Percentiles rank a stretch among this genome's conserved stretches.
Conservation (phyloP, 352 stramenopile species). For the Phytophthora melonis region DNA sequence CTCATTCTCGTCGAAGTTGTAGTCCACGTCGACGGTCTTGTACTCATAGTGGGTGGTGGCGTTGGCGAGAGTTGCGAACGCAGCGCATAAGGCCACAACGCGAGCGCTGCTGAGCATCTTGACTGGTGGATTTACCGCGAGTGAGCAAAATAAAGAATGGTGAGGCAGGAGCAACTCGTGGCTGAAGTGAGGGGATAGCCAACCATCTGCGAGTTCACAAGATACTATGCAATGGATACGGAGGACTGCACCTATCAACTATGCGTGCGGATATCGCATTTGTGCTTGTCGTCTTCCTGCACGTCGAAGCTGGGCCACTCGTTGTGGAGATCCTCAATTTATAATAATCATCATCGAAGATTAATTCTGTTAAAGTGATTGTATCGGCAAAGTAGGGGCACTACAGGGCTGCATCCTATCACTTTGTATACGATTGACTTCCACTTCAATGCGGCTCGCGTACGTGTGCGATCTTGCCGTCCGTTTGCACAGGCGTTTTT, state of each 20-base stretch:
- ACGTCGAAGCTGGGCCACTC: constrained; percentile 4
- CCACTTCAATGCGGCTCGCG: constrained; percentile 6
- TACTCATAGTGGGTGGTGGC: constrained; percentile 58
- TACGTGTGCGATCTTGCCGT: too few species aligned
- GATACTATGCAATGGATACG: constrained; percentile 4
- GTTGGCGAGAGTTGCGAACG: constrained; percentile 37
- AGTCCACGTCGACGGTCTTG: constrained; percentile 73
- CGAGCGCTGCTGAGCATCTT: constrained; percentile 37
- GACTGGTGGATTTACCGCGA: constrained; percentile 55
- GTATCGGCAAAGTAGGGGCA: neutral
- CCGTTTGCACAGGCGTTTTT: too few species aligned
- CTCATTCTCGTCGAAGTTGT: constrained; percentile 60
- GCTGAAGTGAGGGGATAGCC: neutral
- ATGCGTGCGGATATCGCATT: neutral
- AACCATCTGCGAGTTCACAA: neutral
- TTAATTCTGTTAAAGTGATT: neutral
- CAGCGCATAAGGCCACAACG: constrained; percentile 22
- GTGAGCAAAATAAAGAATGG: constrained; percentile 10
- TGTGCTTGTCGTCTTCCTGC: neutral
- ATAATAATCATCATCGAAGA: neutral
- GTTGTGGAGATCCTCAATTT: neutral
- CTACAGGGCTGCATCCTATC: constrained; percentile 26
- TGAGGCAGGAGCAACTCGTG: neutral
- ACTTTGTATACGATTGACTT: constrained; percentile 8
- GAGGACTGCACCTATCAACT: constrained; percentile 1